phyloP scores from a whole-genome alignment of 805 yeast genomes.

The Metschnikowia hibisci region DNA sequence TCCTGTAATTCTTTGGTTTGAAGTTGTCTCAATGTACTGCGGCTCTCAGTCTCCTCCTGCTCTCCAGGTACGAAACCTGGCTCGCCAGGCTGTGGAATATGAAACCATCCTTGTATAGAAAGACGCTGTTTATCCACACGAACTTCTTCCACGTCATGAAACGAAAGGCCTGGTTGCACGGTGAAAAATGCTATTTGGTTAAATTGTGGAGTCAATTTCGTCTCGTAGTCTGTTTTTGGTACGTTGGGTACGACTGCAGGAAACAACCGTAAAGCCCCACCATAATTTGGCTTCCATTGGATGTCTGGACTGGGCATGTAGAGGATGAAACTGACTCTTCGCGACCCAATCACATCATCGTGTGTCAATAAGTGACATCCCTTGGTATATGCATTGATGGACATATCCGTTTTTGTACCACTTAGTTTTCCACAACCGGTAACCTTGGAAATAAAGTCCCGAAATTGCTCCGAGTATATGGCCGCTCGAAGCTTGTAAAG shows the following conservation, averaged over 20 bases:
- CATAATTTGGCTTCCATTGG: constrained; percentile 85
- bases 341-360: constrained; percentile 95
- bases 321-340: constrained; percentile 88
- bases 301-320: constrained; percentile 91
- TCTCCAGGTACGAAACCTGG: constrained; percentile 80
- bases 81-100: constrained; percentile 92
- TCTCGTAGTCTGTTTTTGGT: constrained; percentile 72
- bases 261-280: constrained; percentile 86
- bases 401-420: constrained; percentile 89
- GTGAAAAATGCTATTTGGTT: constrained; percentile 94
- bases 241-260: constrained; percentile 87
- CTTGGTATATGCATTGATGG: constrained; percentile 83
- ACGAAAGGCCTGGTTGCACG: constrained; percentile 93
- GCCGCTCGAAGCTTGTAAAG: constrained; percentile 79
- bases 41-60: constrained; percentile 70
- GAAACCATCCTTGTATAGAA: constrained; percentile 98
- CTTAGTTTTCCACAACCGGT: constrained; percentile 87
- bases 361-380: constrained; percentile 94
- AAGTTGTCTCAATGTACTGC: constrained; percentile 72
- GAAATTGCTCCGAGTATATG: constrained; percentile 78
- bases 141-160: constrained; percentile 98
- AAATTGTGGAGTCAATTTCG: constrained; percentile 82
- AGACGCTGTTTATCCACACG: constrained; percentile 84
- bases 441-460: constrained; percentile 71
- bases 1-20: constrained; percentile 74